phyloP scores from a whole-genome alignment of 2,329 filamentous ascomycete species.

The Colletotrichum scovillei region DNA sequence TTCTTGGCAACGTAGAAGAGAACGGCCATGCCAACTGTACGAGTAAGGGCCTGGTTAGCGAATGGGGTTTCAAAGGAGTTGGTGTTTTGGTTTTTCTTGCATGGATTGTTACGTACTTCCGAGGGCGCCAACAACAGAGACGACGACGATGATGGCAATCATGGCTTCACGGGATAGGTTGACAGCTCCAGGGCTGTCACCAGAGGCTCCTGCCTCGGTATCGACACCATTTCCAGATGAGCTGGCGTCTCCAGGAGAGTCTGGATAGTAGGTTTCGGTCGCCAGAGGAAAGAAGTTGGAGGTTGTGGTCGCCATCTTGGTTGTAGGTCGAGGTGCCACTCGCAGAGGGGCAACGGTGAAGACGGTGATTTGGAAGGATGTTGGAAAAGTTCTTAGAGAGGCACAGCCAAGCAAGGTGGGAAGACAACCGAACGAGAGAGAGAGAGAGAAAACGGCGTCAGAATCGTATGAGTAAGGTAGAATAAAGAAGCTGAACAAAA shows the following conservation, averaged over 20 bases:
- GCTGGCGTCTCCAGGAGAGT: slow-evolving; percentile 46
- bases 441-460: slow-evolving; percentile 14
- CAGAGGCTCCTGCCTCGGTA: slow-evolving; percentile 73
- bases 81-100: neutral
- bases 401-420: neutral
- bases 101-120: slow-evolving; percentile 68
- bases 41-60: neutral
- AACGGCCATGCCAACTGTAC: slow-evolving; percentile 69
- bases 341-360: slow-evolving; percentile 13
- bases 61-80: neutral
- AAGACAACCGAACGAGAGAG: neutral
- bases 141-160: slow-evolving; percentile 80
- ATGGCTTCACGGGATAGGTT: slow-evolving; percentile 75
- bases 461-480: slow-evolving; percentile 34
- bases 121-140: slow-evolving; percentile 73
- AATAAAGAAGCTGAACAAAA: slow-evolving; percentile 32
- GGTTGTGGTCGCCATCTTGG: slow-evolving; percentile 53
- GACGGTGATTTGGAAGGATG: neutral
- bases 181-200: slow-evolving; percentile 68
- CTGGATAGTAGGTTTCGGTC: slow-evolving; percentile 51
- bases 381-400: neutral
- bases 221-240: slow-evolving; percentile 54
- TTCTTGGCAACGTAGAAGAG: slow-evolving; percentile 88
- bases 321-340: slow-evolving; percentile 5
- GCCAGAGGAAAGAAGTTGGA: slow-evolving; percentile 55